Percentiles rank a stretch among this genome's conserved stretches.
Evolutionary conservation across 495 filamentous ascomycete genomes (phyloP).

Genomic region (Hypomontagnella monticulosa): DNA sequence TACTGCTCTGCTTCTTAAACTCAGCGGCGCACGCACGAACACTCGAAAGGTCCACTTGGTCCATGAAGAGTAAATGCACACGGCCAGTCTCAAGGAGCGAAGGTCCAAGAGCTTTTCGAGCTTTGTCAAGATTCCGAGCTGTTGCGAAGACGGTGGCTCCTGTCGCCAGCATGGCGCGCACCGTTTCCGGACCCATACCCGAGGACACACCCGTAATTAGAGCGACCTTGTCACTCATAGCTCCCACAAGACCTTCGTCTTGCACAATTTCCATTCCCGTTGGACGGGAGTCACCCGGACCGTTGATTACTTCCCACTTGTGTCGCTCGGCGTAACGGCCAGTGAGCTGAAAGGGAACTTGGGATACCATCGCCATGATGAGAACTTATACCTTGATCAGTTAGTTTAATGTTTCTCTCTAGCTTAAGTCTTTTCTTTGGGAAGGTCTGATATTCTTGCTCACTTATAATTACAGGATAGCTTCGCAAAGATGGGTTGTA

Average conservation of each 20-base stretch:
- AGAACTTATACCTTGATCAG: neutral
- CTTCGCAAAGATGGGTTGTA: neutral
- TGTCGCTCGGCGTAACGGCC: conserved; percentile 26
- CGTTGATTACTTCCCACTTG: conserved; percentile 45
- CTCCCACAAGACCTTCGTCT: conserved; percentile 54
- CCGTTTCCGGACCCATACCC: conserved; percentile 63
- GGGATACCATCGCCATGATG: conserved; percentile 19
- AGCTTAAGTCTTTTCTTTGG: neutral
- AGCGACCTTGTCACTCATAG: conserved; percentile 56
- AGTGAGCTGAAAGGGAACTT: conserved; percentile 27
- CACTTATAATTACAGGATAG: neutral
- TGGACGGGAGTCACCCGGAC: conserved; percentile 59
- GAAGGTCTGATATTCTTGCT: neutral
- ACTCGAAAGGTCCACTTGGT: conserved; percentile 55
- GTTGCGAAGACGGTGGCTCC: conserved; percentile 60
- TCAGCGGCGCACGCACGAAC: conserved; percentile 53
- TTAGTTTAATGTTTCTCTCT: conserved; percentile 1
- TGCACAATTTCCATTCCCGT: conserved; percentile 58
- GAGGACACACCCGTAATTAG: conserved; percentile 64
- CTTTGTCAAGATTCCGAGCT: conserved; percentile 51
- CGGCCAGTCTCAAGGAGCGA: conserved; percentile 35
- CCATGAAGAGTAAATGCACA: conserved; percentile 54
- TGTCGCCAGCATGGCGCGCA: conserved; percentile 55
- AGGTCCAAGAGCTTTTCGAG: conserved; percentile 44
- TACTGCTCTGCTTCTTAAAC: conserved; percentile 46